Evolutionary conservation across 192 early-diverging fungal species (phyloP).

Genomic region (Podila minutissima): DNA sequence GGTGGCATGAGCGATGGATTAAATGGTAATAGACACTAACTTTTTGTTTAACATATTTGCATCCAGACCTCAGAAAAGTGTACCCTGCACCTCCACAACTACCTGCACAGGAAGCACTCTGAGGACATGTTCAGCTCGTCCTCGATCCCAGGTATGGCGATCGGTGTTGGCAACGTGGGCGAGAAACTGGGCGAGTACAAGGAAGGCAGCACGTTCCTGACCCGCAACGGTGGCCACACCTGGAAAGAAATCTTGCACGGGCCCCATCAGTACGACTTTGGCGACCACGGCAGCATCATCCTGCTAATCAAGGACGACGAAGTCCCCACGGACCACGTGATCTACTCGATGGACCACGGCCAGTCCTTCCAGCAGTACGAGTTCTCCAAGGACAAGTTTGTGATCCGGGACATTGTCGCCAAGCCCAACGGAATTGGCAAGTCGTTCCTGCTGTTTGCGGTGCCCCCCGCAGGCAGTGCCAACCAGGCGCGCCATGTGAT

Average conservation of each 20-base stretch:
- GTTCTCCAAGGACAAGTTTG: constrained; percentile 59
- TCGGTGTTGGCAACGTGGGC: constrained; percentile 96
- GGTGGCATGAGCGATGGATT: no score
- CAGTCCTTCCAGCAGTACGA: constrained; percentile 65
- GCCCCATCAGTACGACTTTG: constrained; percentile 93
- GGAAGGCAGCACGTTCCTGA: constrained; percentile 87
- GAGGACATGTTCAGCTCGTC: constrained; percentile 84
- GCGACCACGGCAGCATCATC: constrained; percentile 91
- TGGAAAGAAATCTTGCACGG: constrained; percentile 88
- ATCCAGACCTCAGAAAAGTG: constrained; percentile 51
- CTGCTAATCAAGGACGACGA: constrained; percentile 88
- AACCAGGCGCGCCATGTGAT: constrained; percentile 48
- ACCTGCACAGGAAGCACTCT: constrained; percentile 81
- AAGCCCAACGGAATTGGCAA: constrained; percentile 80
- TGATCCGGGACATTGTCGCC: constrained; percentile 72
- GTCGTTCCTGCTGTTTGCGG: constrained; percentile 84
- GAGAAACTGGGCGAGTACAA: constrained; percentile 65
- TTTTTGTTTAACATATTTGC: no score
- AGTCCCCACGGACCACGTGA: constrained; percentile 65
- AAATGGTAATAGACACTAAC: no score
- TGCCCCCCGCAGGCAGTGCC: constrained; percentile 40
- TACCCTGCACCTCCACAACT: constrained; percentile 86
- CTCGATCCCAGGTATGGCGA: constrained; percentile 85
- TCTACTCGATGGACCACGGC: constrained; percentile 76
- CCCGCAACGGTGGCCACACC: constrained; percentile 84